Evolutionary conservation across 75 land plant species (phyloP).

Genomic region (Cunninghamia lanceolata): DNA sequence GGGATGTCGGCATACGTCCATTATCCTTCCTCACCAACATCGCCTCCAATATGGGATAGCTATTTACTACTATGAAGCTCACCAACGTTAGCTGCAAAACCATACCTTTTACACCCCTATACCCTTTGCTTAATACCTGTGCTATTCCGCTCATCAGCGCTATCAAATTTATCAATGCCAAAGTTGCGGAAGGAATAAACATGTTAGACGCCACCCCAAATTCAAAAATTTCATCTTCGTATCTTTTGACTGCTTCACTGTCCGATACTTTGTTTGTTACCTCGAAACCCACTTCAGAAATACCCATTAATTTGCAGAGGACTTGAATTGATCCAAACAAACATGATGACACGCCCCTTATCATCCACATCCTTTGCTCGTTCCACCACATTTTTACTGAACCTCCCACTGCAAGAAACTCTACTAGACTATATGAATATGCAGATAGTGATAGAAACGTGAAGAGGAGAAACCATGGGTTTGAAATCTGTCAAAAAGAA

Average conservation of each 20-base stretch:
- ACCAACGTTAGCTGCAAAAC: background rate
- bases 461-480: constrained; percentile 30
- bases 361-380: constrained; percentile 22
- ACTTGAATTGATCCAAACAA: constrained; percentile 12
- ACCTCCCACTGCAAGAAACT: constrained; percentile 7
- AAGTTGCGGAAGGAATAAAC: constrained; percentile 3
- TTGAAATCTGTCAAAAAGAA: constrained; percentile 12
- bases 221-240: background rate
- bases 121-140: background rate
- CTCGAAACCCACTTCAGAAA: too few species aligned
- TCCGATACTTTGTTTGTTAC: constrained; percentile 27
- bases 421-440: constrained; percentile 10
- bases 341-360: constrained; percentile 8
- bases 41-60: background rate
- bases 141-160: constrained; percentile 12
- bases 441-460: constrained; percentile 19
- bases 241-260: constrained; percentile 10
- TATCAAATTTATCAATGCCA: constrained; percentile 10
- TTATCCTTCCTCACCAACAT: background rate
- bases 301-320: background rate
- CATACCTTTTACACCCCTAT: background rate
- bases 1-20: background rate
- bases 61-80: background rate
- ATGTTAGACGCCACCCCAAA: too few species aligned
- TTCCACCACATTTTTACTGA: constrained; percentile 23